phyloP scores from a whole-genome alignment of 1,284 basidiomycete species.

The Xerocomus amazonicus region DNA sequence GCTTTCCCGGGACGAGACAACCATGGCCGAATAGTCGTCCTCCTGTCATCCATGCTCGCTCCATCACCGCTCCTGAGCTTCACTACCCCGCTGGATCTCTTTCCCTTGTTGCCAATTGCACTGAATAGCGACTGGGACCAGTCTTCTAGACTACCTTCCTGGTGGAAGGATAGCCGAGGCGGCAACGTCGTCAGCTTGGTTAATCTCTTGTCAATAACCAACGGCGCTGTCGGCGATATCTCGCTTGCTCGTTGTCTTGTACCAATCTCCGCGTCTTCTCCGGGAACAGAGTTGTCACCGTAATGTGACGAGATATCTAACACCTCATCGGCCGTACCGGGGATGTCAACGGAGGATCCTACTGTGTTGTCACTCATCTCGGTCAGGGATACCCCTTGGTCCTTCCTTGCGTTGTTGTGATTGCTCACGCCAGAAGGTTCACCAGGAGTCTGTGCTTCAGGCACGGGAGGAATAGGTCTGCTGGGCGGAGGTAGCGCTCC shows the following conservation, averaged over 20 bases:
- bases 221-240: slow-evolving; percentile 21
- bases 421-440: slow-evolving; percentile 8
- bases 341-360: slow-evolving; percentile 12
- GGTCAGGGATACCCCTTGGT: slow-evolving; percentile 1
- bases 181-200: slow-evolving; percentile 34
- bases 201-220: slow-evolving; percentile 30
- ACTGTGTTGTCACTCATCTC: background rate
- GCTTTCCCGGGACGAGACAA: slow-evolving; percentile 1
- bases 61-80: background rate
- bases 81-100: slow-evolving; percentile 14
- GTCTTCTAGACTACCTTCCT: slow-evolving; percentile 36
- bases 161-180: slow-evolving; percentile 54
- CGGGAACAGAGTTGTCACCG: slow-evolving; percentile 3
- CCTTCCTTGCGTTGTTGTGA: slow-evolving; percentile 2
- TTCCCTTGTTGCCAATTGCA: slow-evolving; percentile 21
- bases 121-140: slow-evolving; percentile 31
- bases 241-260: slow-evolving; percentile 5
- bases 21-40: slow-evolving; percentile 16
- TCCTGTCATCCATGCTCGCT: slow-evolving; percentile 6
- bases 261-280: slow-evolving; percentile 7
- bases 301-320: slow-evolving; percentile 29
- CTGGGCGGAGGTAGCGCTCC: slow-evolving; percentile 11
- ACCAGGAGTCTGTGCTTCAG: background rate
- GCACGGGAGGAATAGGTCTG: slow-evolving; percentile 21
- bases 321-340: slow-evolving; percentile 24